These are phyloP conservation scores for Leccinum fibrillosum DNA, from an alignment of 768 basidiomycete genomes.

Conservation along the genomic window DNA sequence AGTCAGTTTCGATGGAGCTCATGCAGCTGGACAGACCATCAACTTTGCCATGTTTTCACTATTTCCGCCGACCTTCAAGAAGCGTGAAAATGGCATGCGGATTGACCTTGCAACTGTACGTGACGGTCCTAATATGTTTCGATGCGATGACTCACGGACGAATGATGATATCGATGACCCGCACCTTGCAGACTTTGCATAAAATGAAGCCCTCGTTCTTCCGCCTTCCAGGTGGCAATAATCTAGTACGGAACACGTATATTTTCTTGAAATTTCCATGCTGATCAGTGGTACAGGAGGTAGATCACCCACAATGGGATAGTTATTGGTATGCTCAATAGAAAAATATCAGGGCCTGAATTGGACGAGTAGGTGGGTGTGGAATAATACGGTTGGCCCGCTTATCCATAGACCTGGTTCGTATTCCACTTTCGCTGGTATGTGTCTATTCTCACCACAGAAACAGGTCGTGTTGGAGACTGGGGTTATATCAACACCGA, in stretches of 20 bases:
- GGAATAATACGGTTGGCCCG: neutral
- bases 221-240: slow-evolving; percentile 66
- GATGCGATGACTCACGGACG: neutral
- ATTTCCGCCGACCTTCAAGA: slow-evolving; percentile 65
- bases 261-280: slow-evolving; percentile 19
- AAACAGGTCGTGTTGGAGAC: neutral
- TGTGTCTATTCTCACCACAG: neutral
- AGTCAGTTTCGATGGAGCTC: slow-evolving; percentile 45
- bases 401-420: neutral
- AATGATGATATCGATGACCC: neutral
- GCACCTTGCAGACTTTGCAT: slow-evolving; percentile 39
- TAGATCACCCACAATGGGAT: slow-evolving; percentile 11
- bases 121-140: neutral
- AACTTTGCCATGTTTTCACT: slow-evolving; percentile 58
- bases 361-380: neutral
- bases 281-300: slow-evolving; percentile 34
- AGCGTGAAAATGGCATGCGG: slow-evolving; percentile 58
- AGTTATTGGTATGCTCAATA: neutral
- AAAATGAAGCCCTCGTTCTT: slow-evolving; percentile 57
- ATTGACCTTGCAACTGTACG: slow-evolving; percentile 52
- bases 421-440: neutral
- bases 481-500: slow-evolving; percentile 24
- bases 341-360: neutral
- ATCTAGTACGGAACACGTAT: slow-evolving; percentile 40
- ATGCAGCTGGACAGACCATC: slow-evolving; percentile 40